Conservation (phyloP, 495 filamentous ascomycete genomes). For the Pseudoneurospora amorphoporcata region DNA sequence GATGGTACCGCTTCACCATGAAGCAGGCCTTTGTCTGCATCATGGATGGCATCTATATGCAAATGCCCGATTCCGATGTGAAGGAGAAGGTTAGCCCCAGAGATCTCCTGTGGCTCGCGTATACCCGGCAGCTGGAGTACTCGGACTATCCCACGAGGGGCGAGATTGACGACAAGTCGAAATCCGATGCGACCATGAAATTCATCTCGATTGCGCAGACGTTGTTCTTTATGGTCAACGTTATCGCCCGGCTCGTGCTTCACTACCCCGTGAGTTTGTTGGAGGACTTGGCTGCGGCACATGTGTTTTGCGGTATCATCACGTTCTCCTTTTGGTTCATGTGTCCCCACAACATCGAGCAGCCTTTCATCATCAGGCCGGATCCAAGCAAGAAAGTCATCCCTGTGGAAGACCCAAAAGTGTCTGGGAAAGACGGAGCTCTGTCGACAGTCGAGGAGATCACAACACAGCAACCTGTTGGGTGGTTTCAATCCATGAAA, state of each 20-base stretch:
- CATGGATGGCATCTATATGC: background rate
- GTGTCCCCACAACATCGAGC: background rate
- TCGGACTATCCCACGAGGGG: background rate
- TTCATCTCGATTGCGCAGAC: background rate
- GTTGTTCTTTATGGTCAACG: background rate
- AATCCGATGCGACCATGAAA: background rate
- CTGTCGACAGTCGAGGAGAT: background rate
- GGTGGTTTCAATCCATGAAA: background rate
- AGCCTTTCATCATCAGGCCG: background rate
- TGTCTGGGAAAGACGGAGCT: background rate
- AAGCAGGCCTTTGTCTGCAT: background rate
- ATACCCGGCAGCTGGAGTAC: background rate
- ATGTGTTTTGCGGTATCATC: background rate
- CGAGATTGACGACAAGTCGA: background rate
- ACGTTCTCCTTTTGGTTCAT: background rate
- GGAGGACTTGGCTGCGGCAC: background rate
- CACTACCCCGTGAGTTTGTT: background rate
- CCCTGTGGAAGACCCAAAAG: background rate
- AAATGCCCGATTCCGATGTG: background rate
- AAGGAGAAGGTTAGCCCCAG: background rate
- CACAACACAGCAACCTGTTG: background rate
- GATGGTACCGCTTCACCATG: background rate
- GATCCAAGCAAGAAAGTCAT: background rate
- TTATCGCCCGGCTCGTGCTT: background rate
- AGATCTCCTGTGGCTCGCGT: background rate